A percentile compares a stretch with the other conserved stretches of the same genome.
Conservation (phyloP, 2,329 filamentous ascomycete genomes). For the Arthrobotrys conoides region DNA sequence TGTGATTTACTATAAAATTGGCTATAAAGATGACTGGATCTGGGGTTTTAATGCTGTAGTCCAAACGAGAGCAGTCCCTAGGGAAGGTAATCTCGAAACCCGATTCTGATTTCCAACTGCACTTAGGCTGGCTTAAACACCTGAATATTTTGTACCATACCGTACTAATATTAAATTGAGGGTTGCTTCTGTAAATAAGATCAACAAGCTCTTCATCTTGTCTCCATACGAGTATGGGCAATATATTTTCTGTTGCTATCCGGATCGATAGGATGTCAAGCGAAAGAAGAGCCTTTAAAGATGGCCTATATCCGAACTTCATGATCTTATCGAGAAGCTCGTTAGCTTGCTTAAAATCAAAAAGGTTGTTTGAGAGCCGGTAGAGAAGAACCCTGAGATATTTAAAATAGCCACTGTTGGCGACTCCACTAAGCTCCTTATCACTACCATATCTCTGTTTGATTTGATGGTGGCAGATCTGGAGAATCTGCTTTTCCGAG, state of each 20-base stretch:
- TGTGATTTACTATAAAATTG: neutral
- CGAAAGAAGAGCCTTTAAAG: slow-evolving; percentile 21
- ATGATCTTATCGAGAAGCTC: slow-evolving; percentile 15
- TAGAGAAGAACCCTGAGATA: slow-evolving; percentile 15
- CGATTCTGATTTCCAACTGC: neutral
- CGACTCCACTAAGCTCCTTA: slow-evolving; percentile 25
- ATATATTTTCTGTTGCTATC: slow-evolving; percentile 8
- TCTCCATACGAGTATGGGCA: slow-evolving; percentile 9
- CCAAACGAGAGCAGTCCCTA: neutral
- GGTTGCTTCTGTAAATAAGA: neutral
- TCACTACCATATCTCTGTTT: neutral
- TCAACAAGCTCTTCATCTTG: slow-evolving; percentile 20
- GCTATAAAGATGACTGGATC: neutral
- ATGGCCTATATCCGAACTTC: slow-evolving; percentile 11
- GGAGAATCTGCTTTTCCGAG: neutral
- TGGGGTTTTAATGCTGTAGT: no score
- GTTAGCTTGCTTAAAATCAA: neutral
- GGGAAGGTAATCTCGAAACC: neutral
- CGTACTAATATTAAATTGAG: neutral
- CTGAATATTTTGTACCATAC: neutral
- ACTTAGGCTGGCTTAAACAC: no score
- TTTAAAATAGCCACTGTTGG: slow-evolving; percentile 25
- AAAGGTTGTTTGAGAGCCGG: slow-evolving; percentile 24
- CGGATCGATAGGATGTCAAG: slow-evolving; percentile 3
- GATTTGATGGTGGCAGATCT: slow-evolving; percentile 6